Conservation (phyloP, 495 filamentous ascomycete species). For the Aspergillus egyptiacus region DNA sequence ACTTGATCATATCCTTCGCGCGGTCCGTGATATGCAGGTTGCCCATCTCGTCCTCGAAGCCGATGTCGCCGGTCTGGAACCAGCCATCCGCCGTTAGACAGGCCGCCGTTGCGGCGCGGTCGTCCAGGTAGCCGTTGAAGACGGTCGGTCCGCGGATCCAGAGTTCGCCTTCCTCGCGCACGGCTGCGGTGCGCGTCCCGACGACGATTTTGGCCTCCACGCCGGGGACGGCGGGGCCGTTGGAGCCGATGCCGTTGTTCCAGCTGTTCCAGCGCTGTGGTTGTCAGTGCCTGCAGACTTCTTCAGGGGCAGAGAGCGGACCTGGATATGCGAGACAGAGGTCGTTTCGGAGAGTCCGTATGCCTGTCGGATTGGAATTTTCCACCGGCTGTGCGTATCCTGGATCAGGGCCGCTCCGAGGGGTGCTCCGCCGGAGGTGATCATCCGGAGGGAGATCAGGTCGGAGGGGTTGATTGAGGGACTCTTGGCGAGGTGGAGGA, state of each 20-base stretch:
- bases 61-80: constrained; percentile 52
- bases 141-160: constrained; percentile 48
- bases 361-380: constrained; percentile 63
- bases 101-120: constrained; percentile 31
- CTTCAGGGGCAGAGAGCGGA: neutral
- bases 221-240: constrained; percentile 23
- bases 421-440: constrained; percentile 77
- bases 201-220: neutral
- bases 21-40: constrained; percentile 32
- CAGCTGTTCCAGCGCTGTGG: constrained; percentile 7
- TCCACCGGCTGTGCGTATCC: constrained; percentile 57
- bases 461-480: constrained; percentile 63
- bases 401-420: constrained; percentile 68
- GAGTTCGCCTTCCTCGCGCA: constrained; percentile 39
- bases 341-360: constrained; percentile 70
- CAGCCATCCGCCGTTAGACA: constrained; percentile 32
- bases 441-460: constrained; percentile 62
- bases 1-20: constrained; percentile 35
- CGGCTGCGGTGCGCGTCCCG: neutral
- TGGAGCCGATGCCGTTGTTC: constrained; percentile 1
- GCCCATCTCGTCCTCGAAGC: constrained; percentile 37
- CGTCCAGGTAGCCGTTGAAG: constrained; percentile 55
- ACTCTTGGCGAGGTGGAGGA: constrained; percentile 66
- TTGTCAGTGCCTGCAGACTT: neutral
- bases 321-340: constrained; percentile 45